Conservation (phyloP, 805 yeast genomes). For the Cyberlindnera maritima region DNA sequence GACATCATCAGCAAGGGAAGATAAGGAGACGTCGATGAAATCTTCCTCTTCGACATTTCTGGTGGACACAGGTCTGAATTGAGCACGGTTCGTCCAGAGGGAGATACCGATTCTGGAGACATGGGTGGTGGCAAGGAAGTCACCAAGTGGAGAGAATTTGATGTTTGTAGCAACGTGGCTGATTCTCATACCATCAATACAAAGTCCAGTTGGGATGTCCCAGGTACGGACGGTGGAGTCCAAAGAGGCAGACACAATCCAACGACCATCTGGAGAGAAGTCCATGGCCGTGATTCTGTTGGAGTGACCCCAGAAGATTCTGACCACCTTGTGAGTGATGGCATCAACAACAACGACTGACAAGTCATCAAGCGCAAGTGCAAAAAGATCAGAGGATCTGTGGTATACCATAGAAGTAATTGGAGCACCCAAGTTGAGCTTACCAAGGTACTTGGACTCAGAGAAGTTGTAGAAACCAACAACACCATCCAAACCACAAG, state of each 20-base stretch:
- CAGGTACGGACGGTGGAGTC: conserved; percentile 92
- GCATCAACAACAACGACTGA: conserved; percentile 81
- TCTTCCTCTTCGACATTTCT: conserved; percentile 76
- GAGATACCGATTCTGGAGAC: conserved; percentile 87
- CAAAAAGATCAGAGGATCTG: conserved; percentile 77
- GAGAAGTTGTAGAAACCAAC: conserved; percentile 86
- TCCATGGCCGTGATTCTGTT: conserved; percentile 85
- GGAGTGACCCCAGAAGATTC: conserved; percentile 86
- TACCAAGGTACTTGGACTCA: conserved; percentile 63
- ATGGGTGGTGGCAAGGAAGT: conserved; percentile 88
- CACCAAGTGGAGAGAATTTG: conserved; percentile 83
- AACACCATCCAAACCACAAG: conserved; percentile 84
- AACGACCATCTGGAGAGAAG: conserved; percentile 92
- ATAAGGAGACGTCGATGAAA: conserved; percentile 59
- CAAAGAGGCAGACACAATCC: conserved; percentile 81
- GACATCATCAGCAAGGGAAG: conserved; percentile 78
- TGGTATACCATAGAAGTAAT: conserved; percentile 77
- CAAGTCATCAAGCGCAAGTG: conserved; percentile 82
- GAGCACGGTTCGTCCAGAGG: conserved; percentile 90
- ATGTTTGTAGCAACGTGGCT: conserved; percentile 79
- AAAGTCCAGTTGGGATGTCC: conserved; percentile 96
- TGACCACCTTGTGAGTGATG: conserved; percentile 74
- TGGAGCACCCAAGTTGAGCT: conserved; percentile 69
- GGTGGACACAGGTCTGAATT: conserved; percentile 72
- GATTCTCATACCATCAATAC: conserved; percentile 86